phyloP scores from a whole-genome alignment of 2,329 filamentous ascomycete genomes.

The Harringtonia aguacate region DNA sequence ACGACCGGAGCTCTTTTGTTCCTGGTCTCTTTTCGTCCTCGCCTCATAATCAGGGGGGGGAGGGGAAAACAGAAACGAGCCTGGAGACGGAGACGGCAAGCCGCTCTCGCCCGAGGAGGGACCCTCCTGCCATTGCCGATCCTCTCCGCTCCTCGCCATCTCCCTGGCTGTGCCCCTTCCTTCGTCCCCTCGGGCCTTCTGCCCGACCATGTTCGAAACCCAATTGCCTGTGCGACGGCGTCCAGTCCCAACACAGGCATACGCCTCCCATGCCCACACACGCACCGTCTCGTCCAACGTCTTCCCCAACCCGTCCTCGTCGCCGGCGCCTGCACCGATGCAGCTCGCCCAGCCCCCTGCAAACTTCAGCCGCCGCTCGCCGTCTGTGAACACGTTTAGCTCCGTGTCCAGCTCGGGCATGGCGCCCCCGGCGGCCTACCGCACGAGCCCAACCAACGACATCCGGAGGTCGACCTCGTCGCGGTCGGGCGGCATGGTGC shows the following conservation, averaged over 20 bases:
- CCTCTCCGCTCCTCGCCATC: background rate
- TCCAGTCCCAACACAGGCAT: constrained; percentile 21
- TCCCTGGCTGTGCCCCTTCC: background rate
- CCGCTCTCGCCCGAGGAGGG: too few relatives aligned
- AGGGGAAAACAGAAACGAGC: too few relatives aligned
- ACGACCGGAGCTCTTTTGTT: too few relatives aligned
- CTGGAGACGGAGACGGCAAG: too few relatives aligned
- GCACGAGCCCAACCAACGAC: constrained; percentile 44
- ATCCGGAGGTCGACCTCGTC: constrained; percentile 71
- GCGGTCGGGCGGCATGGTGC: constrained; percentile 45
- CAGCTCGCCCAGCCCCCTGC: constrained; percentile 21
- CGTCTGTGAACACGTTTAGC: constrained; percentile 58
- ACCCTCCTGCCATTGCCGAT: background rate
- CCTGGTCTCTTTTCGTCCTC: too few relatives aligned
- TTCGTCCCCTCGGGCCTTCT: background rate
- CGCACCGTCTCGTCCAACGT: constrained; percentile 46
- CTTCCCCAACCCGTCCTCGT: constrained; percentile 25
- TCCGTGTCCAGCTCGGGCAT: constrained; percentile 48
- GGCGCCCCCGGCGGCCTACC: constrained; percentile 44
- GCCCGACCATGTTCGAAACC: constrained; percentile 19
- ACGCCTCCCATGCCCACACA: constrained; percentile 42
- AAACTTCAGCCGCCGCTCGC: constrained; percentile 41
- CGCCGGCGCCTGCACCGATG: constrained; percentile 14
- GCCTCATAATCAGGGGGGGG: too few relatives aligned
- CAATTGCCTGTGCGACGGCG: constrained; percentile 20